Evolutionary conservation across 2,329 filamentous ascomycete species (phyloP), one percentile per base, ranked within the genome.

Genomic region (Alternaria consortialis): DNA sequence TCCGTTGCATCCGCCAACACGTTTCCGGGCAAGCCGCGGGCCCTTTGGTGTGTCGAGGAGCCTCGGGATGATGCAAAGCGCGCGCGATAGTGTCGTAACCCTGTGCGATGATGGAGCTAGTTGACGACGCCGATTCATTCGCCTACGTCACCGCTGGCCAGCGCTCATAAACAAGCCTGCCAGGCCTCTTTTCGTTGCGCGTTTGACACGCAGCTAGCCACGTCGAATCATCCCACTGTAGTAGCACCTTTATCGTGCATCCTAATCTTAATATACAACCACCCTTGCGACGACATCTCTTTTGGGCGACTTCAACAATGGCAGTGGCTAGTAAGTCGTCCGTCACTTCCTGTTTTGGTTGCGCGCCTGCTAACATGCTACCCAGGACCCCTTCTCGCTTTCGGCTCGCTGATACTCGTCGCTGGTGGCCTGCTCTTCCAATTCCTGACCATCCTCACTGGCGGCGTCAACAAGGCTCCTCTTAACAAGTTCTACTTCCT

Each of bases 401-500:
- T 87, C 47, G 64, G 83, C 48, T 88, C 88, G 75, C 81, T 91
- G 60, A 78, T 91, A 69, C 81, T 91, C 63, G 83, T 88, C 63
- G 87, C 86, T 46, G 87, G 83, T 44, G 85, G 87, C 54, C 81
- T 90, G 53, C 79, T 91, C 29, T 78, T 92, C 64, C 85, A 90
- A 69, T 86, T 91, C 78, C 84, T 91, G 69, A 85, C 89, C 65
- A 82, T 91, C 51, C 82, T 91, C 44, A 88, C 85, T 42, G 89
- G 89, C 61, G 83, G 82, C 32, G 80, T 82, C 58, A 82, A 87
- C 71, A 76, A 74, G 43, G 81, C 73, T 13, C 89, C 89, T 2
- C 83, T 96, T 56, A 87, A 91, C 78, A 82, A 88, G 60, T 93
- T 93, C 66, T 97, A 93, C 81, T 97, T 97, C 84, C 87, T 98